Base-by-base conservation (phyloP, 1,139 yeast genomes). In the Nakaseomyces glabratus region DNA sequence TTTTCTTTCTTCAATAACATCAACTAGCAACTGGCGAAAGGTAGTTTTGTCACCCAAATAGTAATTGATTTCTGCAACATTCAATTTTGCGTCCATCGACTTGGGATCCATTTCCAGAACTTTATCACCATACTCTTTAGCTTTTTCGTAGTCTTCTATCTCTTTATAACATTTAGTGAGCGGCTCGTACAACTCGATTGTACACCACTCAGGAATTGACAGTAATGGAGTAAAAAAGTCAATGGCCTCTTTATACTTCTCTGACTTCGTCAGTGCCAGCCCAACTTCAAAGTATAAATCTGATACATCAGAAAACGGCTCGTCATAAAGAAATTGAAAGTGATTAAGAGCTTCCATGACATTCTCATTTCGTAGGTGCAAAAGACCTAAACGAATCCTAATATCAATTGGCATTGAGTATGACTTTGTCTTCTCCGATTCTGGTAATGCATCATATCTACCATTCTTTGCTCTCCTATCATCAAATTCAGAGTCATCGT, bases 211-310 rank as follows among this genome's bases (percentile, higher is more conserved):
- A 19, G 67, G 70, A n/a, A 68, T 56, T 23, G 66, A 58, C 4
- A 73, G 58, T 10, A 82, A 63, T 14, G 76, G 76, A 0, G 66
- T 52, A 37, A 80, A 73, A 45, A 74, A 78, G 24, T 69, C 70
- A 20, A 85, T 63, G 0, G 97, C 96, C 34, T 80, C 88, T 21
- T 71, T 70, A 49, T 71, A 81, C 34, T 72, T 62, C 3, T 85
- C 88, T 34, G 73, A 71, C 14, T 73, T 75, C 41, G 80, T 84
- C 28, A 86, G 61, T 5, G 76, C 76, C 34, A 69, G 68, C 3
- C 94, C 97, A 1, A 90, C 90, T 28, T 79, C 86, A 47, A 70
- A 66, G 47, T 70, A 80, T 36, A 88, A 64, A 60, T 90, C 98
- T 4, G 77, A 66, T 30, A 81, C 74, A 18, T 73, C 80, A 6